Evolutionary conservation across 495 filamentous ascomycete species (phyloP).

Genomic region (Apodospora peruviana): DNA sequence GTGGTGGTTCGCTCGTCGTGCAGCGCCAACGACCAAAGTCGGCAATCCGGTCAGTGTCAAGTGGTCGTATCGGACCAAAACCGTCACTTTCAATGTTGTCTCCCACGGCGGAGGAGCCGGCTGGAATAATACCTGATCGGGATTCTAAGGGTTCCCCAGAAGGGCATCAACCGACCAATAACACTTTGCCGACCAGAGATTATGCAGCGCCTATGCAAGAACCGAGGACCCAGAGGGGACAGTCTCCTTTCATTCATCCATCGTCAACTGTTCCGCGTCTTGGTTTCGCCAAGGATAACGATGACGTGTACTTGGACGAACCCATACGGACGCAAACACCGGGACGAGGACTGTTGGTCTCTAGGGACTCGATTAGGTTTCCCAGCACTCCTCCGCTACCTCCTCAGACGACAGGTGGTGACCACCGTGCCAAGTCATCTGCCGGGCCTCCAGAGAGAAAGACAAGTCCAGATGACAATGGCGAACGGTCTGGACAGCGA

Average conservation of each 20-base stretch:
- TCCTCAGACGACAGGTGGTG: not conserved
- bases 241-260: not conserved
- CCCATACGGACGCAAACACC: not conserved
- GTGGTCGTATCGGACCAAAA: conserved; percentile 1
- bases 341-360: conserved; percentile 8
- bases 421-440: not conserved
- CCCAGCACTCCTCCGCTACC: not conserved
- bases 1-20: conserved; percentile 11
- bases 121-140: not conserved
- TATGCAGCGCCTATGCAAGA: conserved; percentile 1
- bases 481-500: no score
- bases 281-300: not conserved
- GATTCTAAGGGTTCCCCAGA: not conserved
- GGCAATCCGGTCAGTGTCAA: conserved; percentile 10
- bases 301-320: not conserved
- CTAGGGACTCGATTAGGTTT: conserved; percentile 8
- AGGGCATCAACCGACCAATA: not conserved
- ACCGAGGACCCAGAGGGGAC: not conserved
- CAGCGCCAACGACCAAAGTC: conserved; percentile 19
- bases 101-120: conserved; percentile 27
- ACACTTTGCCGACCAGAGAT: not conserved
- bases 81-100: conserved; percentile 21
- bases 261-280: not conserved
- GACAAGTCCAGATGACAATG: no score
- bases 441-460: not conserved